Conservation (phyloP, 202 grass and related monocot species). For the Schoenoplectus tabernaemontani region DNA sequence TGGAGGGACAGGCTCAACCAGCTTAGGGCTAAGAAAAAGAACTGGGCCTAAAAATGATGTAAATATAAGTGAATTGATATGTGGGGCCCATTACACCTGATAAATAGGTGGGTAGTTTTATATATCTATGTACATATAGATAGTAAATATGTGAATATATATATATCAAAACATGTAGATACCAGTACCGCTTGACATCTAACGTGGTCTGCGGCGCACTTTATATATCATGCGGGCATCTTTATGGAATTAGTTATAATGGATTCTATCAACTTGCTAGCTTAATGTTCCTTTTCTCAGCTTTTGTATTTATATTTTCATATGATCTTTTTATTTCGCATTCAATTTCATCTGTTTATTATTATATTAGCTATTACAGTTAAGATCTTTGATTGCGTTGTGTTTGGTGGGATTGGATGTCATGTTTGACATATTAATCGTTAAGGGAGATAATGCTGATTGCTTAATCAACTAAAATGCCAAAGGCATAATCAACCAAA, state of each 20-base stretch:
- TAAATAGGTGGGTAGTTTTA: conserved; percentile 12
- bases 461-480: background rate
- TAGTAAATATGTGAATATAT: conserved; percentile 15
- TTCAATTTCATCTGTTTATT: background rate
- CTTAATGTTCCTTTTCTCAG: background rate
- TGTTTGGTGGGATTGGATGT: background rate
- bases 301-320: background rate
- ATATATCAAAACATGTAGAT: conserved; percentile 15
- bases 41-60: conserved; percentile 49
- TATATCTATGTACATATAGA: conserved; percentile 24
- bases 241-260: background rate
- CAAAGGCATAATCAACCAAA: background rate
- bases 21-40: conserved; percentile 69
- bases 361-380: background rate
- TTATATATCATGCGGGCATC: background rate
- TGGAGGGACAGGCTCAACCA: conserved; percentile 68
- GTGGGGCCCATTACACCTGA: background rate
- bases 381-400: background rate
- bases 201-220: background rate
- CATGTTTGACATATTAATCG: background rate
- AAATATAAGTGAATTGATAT: conserved; percentile 18
- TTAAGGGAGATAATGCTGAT: background rate
- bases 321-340: background rate
- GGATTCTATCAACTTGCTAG: background rate
- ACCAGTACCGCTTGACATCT: conserved; percentile 8